Percentiles rank a stretch among this genome's conserved stretches.
phyloP scores from a whole-genome alignment of 768 basidiomycete genomes.

The Tephrocybe sp. region DNA sequence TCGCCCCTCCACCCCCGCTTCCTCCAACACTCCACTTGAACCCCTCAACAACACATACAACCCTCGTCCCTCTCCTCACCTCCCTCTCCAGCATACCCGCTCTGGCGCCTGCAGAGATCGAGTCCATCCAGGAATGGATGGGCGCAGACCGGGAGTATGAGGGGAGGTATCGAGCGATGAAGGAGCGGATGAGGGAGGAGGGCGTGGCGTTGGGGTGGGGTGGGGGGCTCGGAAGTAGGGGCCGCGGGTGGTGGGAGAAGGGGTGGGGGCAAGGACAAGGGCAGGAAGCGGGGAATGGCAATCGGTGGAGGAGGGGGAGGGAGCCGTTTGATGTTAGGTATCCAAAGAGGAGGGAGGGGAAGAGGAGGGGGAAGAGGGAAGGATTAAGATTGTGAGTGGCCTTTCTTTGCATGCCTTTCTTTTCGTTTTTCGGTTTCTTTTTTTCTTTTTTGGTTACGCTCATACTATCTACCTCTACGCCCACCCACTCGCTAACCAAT shows the following conservation, averaged over 20 bases:
- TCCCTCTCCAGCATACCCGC: conserved; percentile 53
- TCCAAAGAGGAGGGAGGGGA: conserved; percentile 19
- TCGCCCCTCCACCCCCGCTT: conserved; percentile 32
- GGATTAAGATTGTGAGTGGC: conserved; percentile 50
- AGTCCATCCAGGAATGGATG: conserved; percentile 60
- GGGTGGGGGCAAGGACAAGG: conserved; percentile 26
- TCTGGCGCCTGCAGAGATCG: conserved; percentile 49
- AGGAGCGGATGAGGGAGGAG: conserved; percentile 50
- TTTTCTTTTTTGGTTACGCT: neutral
- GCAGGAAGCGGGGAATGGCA: conserved; percentile 24
- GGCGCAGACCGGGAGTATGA: conserved; percentile 21
- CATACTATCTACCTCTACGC: no score
- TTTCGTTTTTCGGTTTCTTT: conserved; percentile 8
- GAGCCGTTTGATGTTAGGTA: conserved; percentile 42
- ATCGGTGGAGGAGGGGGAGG: conserved; percentile 35
- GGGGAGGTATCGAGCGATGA: neutral
- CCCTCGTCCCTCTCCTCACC: conserved; percentile 55
- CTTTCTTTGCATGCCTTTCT: conserved; percentile 20
- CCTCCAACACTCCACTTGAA: conserved; percentile 45
- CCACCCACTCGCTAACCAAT: neutral
- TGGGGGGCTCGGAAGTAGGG: conserved; percentile 33
- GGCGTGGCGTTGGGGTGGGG: conserved; percentile 34
- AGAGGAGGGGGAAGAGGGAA: conserved; percentile 29
- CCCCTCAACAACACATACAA: conserved; percentile 56
- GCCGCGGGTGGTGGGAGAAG: conserved; percentile 68